Evolutionary conservation across 768 basidiomycete species (phyloP).

Genomic region (Dioszegia aurantiaca): DNA sequence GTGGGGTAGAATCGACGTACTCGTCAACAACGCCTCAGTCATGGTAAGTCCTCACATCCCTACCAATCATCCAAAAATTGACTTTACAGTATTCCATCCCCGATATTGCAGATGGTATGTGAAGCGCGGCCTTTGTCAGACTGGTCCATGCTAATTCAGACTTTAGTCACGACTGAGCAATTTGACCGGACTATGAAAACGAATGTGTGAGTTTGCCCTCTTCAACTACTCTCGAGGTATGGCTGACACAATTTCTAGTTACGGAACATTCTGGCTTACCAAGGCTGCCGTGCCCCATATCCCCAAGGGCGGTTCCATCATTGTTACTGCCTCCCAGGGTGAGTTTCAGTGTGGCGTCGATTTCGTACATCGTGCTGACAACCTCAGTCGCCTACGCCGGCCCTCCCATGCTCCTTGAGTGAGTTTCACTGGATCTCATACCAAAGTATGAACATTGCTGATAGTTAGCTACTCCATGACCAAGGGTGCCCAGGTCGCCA

Average conservation of each 20-base stretch:
- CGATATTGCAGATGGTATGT: slow-evolving; percentile 46
- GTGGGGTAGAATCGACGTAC: slow-evolving; percentile 57
- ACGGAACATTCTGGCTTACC: slow-evolving; percentile 60
- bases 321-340: slow-evolving; percentile 61
- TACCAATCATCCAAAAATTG: not conserved
- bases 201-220: slow-evolving; percentile 55
- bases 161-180: slow-evolving; percentile 54
- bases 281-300: slow-evolving; percentile 62
- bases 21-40: slow-evolving; percentile 64
- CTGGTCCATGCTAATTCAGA: not conserved
- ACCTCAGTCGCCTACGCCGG: slow-evolving; percentile 48
- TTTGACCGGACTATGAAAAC: slow-evolving; percentile 60
- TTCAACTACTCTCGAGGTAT: not conserved
- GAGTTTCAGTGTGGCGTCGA: slow-evolving; percentile 9
- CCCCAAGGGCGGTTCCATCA: slow-evolving; percentile 62
- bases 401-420: slow-evolving; percentile 40
- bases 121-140: not conserved
- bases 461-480: slow-evolving; percentile 59
- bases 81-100: slow-evolving; percentile 54
- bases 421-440: not conserved
- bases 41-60: slow-evolving; percentile 40
- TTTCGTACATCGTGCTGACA: not conserved
- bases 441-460: not conserved
- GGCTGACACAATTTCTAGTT: slow-evolving; percentile 10
- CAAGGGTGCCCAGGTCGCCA: slow-evolving; percentile 59